These are phyloP conservation scores for Fusarium robinianum DNA, from an alignment of 2,329 filamentous ascomycete species.

Conservation along the genomic window DNA sequence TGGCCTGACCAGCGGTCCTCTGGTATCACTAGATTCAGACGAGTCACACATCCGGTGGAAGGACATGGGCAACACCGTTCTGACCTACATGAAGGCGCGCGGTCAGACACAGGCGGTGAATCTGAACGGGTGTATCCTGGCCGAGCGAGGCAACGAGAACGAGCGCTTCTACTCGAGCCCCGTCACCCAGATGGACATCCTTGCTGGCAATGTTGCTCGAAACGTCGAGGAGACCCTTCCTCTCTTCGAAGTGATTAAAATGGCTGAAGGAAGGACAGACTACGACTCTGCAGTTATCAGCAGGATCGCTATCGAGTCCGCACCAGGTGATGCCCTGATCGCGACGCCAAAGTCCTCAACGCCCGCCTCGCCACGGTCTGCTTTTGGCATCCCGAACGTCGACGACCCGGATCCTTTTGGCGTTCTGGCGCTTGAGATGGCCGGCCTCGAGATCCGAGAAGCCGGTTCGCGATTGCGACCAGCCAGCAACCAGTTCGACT, in stretches of 20 bases:
- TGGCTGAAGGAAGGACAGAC: slow-evolving; percentile 81
- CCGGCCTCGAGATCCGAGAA: slow-evolving; percentile 86
- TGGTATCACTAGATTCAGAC: slow-evolving; percentile 59
- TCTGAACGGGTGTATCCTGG: slow-evolving; percentile 60
- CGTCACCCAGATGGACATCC: slow-evolving; percentile 59
- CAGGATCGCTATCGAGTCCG: slow-evolving; percentile 64
- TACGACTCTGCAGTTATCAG: slow-evolving; percentile 72
- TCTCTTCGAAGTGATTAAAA: slow-evolving; percentile 82
- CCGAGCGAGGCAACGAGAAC: slow-evolving; percentile 62
- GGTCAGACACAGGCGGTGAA: slow-evolving; percentile 60
- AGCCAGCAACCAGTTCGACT: slow-evolving; percentile 80
- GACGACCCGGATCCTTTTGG: slow-evolving; percentile 93
- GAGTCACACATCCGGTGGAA: slow-evolving; percentile 57
- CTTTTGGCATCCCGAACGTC: slow-evolving; percentile 77
- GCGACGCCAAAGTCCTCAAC: slow-evolving; percentile 49
- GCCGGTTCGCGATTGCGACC: slow-evolving; percentile 75
- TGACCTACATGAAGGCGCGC: slow-evolving; percentile 63
- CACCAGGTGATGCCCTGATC: slow-evolving; percentile 74
- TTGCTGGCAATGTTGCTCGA: slow-evolving; percentile 60
- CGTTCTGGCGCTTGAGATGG: slow-evolving; percentile 86
- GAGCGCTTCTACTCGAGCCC: slow-evolving; percentile 60
- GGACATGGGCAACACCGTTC: slow-evolving; percentile 58
- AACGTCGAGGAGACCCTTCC: slow-evolving; percentile 59
- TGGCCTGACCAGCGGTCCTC: slow-evolving; percentile 74
- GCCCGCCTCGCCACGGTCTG: slow-evolving; percentile 47